A percentile compares a stretch with the other conserved stretches of the same genome.
Evolutionary conservation across 1,284 basidiomycete genomes (phyloP).

Genomic region (Wallemia mellicola): DNA sequence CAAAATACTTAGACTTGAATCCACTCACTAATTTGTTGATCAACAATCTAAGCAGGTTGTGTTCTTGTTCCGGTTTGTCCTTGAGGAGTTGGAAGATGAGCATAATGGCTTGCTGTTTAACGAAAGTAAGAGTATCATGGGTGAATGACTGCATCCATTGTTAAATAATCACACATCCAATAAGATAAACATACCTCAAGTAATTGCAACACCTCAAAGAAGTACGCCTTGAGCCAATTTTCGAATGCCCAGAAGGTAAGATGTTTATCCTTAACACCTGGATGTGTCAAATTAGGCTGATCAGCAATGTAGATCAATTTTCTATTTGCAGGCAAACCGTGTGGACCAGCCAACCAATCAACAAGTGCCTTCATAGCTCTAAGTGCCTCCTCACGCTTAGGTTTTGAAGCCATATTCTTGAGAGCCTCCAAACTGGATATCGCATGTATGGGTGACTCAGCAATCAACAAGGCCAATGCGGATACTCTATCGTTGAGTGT

Average conservation of each 20-base stretch:
- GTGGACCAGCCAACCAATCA: conserved; percentile 90
- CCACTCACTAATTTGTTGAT: conserved; percentile 64
- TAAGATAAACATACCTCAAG: conserved; percentile 32
- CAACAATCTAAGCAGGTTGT: conserved; percentile 67
- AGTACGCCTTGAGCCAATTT: conserved; percentile 90
- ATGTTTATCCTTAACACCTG: conserved; percentile 37
- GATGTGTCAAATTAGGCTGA: conserved; percentile 37
- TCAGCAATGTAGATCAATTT: conserved; percentile 86
- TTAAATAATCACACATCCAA: not conserved
- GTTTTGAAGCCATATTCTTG: conserved; percentile 52
- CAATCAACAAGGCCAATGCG: conserved; percentile 66
- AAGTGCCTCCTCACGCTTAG: conserved; percentile 63
- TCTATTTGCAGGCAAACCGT: conserved; percentile 28
- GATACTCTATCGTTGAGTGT: conserved; percentile 81
- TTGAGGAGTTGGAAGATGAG: conserved; percentile 51
- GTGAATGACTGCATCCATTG: conserved; percentile 30
- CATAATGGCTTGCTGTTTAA: conserved; percentile 43
- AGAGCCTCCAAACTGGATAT: conserved; percentile 46
- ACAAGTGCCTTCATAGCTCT: conserved; percentile 68
- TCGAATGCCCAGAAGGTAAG: conserved; percentile 72
- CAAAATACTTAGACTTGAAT: too few species aligned
- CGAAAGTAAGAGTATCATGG: conserved; percentile 61
- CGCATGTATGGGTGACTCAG: conserved; percentile 72
- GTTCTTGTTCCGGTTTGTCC: conserved; percentile 86
- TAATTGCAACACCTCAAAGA: conserved; percentile 68